These are phyloP conservation scores for Gymnopus androsaceus DNA, from an alignment of 1,284 basidiomycete species.

Conservation along the genomic window DNA sequence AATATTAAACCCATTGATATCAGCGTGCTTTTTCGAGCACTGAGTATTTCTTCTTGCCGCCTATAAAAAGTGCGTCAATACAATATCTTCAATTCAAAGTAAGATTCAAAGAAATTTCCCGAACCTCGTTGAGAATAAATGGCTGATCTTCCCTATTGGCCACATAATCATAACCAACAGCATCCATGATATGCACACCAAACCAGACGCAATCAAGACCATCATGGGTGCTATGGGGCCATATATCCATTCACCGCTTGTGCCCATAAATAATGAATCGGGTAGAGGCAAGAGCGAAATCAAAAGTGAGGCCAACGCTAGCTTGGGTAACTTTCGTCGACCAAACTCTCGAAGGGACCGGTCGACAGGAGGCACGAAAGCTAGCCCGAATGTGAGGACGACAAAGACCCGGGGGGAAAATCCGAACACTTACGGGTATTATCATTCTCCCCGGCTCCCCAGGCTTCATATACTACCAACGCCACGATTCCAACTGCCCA, in stretches of 20 bases:
- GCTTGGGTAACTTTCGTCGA: slow-evolving; percentile 38
- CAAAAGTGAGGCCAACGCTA: slow-evolving; percentile 45
- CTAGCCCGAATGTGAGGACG: slow-evolving; percentile 28
- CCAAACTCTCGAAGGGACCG: slow-evolving; percentile 50
- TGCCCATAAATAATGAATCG: slow-evolving; percentile 56
- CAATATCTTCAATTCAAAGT: not conserved
- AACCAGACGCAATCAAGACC: slow-evolving; percentile 56
- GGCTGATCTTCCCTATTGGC: slow-evolving; percentile 39
- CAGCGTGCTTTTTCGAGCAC: slow-evolving; percentile 47
- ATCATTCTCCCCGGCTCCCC: slow-evolving; percentile 40
- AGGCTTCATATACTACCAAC: slow-evolving; percentile 54
- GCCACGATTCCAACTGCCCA: slow-evolving; percentile 73
- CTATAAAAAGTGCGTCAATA: not conserved
- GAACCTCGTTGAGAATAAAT: slow-evolving; percentile 42
- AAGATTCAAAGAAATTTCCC: slow-evolving; percentile 15
- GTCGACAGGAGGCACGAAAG: slow-evolving; percentile 45
- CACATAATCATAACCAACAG: slow-evolving; percentile 46
- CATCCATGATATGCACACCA: slow-evolving; percentile 63
- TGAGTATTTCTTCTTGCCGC: slow-evolving; percentile 27
- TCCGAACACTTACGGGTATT: slow-evolving; percentile 17
- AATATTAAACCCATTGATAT: slow-evolving; percentile 67
- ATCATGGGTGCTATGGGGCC: slow-evolving; percentile 55
- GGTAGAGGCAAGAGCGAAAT: slow-evolving; percentile 61
- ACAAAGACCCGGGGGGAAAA: not conserved
- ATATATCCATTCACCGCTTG: slow-evolving; percentile 50